Conservation (phyloP, 495 filamentous ascomycete genomes). For the Chaetomium fimeti region DNA sequence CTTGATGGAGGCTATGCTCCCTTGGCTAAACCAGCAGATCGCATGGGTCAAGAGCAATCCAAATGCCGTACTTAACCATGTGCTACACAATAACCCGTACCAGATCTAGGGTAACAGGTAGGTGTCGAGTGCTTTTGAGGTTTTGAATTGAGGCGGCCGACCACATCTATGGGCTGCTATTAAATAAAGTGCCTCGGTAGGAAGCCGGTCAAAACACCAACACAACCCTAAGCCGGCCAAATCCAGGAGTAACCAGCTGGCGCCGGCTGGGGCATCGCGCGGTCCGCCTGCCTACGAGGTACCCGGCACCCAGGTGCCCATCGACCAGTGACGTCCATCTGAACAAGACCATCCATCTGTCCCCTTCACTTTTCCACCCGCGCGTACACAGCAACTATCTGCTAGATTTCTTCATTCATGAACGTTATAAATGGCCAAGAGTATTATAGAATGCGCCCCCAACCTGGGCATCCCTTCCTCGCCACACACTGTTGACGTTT, state of each 20-base stretch:
- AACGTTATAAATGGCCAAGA: neutral
- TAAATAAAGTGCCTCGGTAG: too few species aligned
- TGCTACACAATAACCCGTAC: neutral
- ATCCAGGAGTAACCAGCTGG: too few species aligned
- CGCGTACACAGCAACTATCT: neutral
- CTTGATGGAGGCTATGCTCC: neutral
- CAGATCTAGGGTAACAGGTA: neutral
- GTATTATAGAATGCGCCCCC: slow-evolving; percentile 16
- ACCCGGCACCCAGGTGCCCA: too few species aligned
- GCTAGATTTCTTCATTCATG: neutral
- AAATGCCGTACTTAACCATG: neutral
- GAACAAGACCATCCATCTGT: neutral
- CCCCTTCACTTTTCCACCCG: neutral
- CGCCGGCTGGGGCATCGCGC: too few species aligned
- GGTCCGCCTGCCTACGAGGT: too few species aligned
- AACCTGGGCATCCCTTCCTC: slow-evolving; percentile 51
- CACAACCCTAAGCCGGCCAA: too few species aligned
- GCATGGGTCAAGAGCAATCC: neutral
- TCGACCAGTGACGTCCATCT: slow-evolving; percentile 10
- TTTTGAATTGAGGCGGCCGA: too few species aligned
- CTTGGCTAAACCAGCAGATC: slow-evolving; percentile 3
- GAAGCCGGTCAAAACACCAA: too few species aligned
- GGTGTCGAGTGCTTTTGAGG: too few species aligned
- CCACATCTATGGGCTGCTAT: too few species aligned
- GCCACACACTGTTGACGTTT: slow-evolving; percentile 48